A percentile compares a stretch with the other conserved stretches of the same genome.
These are phyloP conservation scores for Albifimbria verrucaria DNA, from an alignment of 2,329 filamentous ascomycete species.

Conservation along the genomic window DNA sequence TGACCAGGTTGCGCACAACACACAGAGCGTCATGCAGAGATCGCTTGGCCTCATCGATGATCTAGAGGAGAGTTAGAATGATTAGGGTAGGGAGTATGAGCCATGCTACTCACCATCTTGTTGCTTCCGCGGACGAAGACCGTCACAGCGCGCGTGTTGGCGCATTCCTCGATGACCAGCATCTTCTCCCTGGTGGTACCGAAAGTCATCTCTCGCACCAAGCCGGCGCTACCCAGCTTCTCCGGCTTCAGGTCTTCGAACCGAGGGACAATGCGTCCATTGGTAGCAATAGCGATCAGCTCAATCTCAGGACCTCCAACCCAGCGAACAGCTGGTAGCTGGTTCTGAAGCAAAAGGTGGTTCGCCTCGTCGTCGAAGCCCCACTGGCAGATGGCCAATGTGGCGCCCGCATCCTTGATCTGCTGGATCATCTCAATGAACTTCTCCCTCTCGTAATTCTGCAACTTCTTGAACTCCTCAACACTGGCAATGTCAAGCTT, in stretches of 20 bases:
- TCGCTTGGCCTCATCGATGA: slow-evolving; percentile 98
- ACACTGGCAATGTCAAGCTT: slow-evolving; percentile 96
- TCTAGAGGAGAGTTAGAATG: slow-evolving; percentile 45
- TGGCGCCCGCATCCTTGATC: slow-evolving; percentile 95
- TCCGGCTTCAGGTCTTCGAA: slow-evolving; percentile 91
- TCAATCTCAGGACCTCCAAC: slow-evolving; percentile 98
- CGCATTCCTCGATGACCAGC: slow-evolving; percentile 98
- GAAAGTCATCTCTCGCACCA: slow-evolving; percentile 93
- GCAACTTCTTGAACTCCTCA: slow-evolving; percentile 97
- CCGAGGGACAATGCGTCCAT: slow-evolving; percentile 92
- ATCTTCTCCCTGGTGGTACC: slow-evolving; percentile 99
- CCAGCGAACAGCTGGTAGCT: slow-evolving; percentile 94
- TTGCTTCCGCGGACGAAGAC: slow-evolving; percentile 96
- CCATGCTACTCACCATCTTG: slow-evolving; percentile 80
- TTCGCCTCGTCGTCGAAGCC: slow-evolving; percentile 99
- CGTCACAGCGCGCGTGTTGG: slow-evolving; percentile 94
- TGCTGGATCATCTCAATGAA: slow-evolving; percentile 98
- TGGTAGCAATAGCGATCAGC: slow-evolving; percentile 96
- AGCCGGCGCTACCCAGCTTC: slow-evolving; percentile 86
- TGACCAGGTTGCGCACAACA: slow-evolving; percentile 93
- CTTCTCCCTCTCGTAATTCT: slow-evolving; percentile 93
- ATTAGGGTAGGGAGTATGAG: neutral
- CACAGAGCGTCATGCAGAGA: slow-evolving; percentile 97
- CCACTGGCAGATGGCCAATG: slow-evolving; percentile 98
- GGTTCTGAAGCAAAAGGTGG: slow-evolving; percentile 92